These are phyloP conservation scores for Fraxinus greggii DNA, from an alignment of 305 asterid genomes.

Conservation along the genomic window DNA sequence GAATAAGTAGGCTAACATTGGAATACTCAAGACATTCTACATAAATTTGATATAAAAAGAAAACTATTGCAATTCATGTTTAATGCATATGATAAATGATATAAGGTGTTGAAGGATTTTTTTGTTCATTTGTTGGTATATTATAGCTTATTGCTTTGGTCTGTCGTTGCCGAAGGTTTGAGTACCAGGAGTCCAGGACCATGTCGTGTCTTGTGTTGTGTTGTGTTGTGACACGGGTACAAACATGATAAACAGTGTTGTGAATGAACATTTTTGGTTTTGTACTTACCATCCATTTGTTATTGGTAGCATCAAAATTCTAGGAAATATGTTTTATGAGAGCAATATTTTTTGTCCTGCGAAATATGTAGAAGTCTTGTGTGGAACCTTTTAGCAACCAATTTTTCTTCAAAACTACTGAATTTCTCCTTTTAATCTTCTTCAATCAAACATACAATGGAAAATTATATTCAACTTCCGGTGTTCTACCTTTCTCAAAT, in stretches of 20 bases:
- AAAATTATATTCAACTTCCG: neutral
- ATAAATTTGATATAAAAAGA: neutral
- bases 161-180: neutral
- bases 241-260: neutral
- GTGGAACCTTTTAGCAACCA: neutral
- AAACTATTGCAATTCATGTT: neutral
- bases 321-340: constrained; percentile 10
- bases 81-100: neutral
- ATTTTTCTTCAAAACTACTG: neutral
- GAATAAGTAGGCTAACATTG: neutral
- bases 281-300: neutral
- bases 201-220: neutral
- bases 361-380: neutral
- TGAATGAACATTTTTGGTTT: neutral
- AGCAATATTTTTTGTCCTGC: neutral
- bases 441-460: neutral
- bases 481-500: neutral
- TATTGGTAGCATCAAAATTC: neutral
- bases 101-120: neutral
- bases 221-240: neutral
- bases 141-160: neutral
- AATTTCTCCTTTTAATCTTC: constrained; percentile 3
- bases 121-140: neutral
- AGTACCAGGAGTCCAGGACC: neutral
- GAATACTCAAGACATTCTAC: neutral